A percentile compares a stretch with the other conserved stretches of the same genome.
phyloP scores from a whole-genome alignment of 75 land plant genomes.

The Cryptomeria japonica region DNA sequence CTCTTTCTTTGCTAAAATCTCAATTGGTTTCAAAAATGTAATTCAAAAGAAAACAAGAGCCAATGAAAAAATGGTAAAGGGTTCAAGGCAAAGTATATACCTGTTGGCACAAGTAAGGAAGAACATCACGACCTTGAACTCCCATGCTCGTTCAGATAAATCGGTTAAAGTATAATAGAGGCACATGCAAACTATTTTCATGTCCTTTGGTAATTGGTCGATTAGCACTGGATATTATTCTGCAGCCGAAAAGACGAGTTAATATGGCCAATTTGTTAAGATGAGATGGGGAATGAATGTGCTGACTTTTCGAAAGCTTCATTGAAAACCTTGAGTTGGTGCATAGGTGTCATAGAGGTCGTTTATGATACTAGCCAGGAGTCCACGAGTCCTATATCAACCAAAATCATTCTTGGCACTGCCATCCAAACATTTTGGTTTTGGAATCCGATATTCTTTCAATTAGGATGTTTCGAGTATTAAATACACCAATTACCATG shows the following conservation, averaged over 20 bases:
- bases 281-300: background rate
- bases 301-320: background rate
- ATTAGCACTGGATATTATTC: too few relatives aligned
- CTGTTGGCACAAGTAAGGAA: too few relatives aligned
- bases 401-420: slow-evolving; percentile 91
- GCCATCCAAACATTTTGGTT: background rate
- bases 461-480: background rate
- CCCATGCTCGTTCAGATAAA: too few relatives aligned
- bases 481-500: slow-evolving; percentile 24
- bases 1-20: slow-evolving; percentile 27
- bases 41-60: background rate
- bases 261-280: background rate
- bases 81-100: too few relatives aligned
- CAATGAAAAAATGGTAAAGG: too few relatives aligned
- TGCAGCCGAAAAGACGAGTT: background rate
- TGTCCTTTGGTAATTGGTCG: too few relatives aligned
- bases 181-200: too few relatives aligned
- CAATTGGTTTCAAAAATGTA: background rate
- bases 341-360: slow-evolving; percentile 3
- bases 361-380: background rate
- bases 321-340: background rate
- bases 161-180: too few relatives aligned
- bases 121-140: too few relatives aligned
- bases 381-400: slow-evolving; percentile 51
- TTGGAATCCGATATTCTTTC: background rate